Base-by-base conservation (phyloP, 768 basidiomycete species). In the Dioszegia crocea region DNA sequence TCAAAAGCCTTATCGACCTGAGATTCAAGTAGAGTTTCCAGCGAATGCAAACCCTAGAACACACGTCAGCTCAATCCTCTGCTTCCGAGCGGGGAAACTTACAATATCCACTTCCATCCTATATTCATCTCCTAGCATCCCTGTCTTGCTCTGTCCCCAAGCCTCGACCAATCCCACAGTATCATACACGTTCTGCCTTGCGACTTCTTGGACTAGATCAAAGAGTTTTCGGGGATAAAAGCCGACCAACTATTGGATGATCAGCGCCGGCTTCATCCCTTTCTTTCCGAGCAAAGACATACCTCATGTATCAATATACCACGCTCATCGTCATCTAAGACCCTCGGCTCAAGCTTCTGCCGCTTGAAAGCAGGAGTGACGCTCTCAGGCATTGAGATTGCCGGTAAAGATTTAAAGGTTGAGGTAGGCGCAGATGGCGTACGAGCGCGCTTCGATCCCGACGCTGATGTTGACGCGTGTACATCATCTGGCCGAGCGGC, bases 1-100 rank as follows among this genome's bases (percentile, higher is more conserved):
- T 96, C 91, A 60, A 93, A 89, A 0, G 91, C 91, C 44, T 89
- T 82, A 70, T 96, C 91, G 43, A 88, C 86, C 65, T 92, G 91
- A 55, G 85, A 85, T 70, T 92, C 89, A 14, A 96, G 81, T 43
- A 93, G 81, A 0, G 91, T 92, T 74, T 93, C 89, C 63, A 94
- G 89, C 23, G 88, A 83, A 49, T 89, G 86, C 1, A 91, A 78
- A 1, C 90, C 91, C 77, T 89, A 84, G 6, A 14, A 33, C 6
- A 14, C 87, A 85, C 21, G 88, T 81, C 60, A 88, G 67, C 81
- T 83, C 2, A n/a, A n/a, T n/a, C 21, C 8, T n/a, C 17, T 30
- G 11, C 41, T n/a, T 16, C 10, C 5, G 26, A 38, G 30, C 10
- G 17, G 26, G 2, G 2, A 36, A 29, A 51, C 66, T 59, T 43